These are phyloP conservation scores for Zygoascus sp. DNA, from an alignment of 1,139 yeast species.

Conservation along the genomic window DNA sequence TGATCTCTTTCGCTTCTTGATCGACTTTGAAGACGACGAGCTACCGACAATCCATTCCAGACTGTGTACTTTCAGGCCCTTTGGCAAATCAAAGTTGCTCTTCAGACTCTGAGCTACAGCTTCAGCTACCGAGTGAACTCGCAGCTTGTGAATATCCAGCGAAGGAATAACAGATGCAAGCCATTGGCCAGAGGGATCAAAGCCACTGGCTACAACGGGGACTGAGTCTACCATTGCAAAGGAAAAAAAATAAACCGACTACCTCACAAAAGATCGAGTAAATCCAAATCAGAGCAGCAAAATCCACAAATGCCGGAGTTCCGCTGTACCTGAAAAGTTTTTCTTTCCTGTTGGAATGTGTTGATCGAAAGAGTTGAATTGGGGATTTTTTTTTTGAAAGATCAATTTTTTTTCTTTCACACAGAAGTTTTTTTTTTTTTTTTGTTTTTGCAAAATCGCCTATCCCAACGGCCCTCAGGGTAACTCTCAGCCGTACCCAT, in stretches of 20 bases:
- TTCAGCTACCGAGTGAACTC: slow-evolving; percentile 39
- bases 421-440: neutral
- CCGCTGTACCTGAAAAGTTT: neutral
- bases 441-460: neutral
- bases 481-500: neutral
- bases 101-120: slow-evolving; percentile 19
- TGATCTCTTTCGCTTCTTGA: slow-evolving; percentile 34
- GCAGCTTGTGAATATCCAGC: slow-evolving; percentile 67
- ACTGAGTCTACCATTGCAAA: slow-evolving; percentile 16
- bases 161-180: slow-evolving; percentile 68
- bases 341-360: neutral
- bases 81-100: slow-evolving; percentile 43
- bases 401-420: neutral
- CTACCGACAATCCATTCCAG: slow-evolving; percentile 47
- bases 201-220: slow-evolving; percentile 31
- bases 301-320: neutral
- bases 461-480: slow-evolving; percentile 3
- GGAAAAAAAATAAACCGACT: neutral
- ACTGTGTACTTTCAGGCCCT: slow-evolving; percentile 48
- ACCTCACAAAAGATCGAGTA: neutral
- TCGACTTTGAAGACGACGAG: slow-evolving; percentile 22
- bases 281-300: neutral
- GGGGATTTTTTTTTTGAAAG: neutral
- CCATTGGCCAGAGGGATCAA: slow-evolving; percentile 54
- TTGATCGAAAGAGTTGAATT: neutral